phyloP scores from a whole-genome alignment of 2,329 filamentous ascomycete species.

The Talaromyces sp. region DNA sequence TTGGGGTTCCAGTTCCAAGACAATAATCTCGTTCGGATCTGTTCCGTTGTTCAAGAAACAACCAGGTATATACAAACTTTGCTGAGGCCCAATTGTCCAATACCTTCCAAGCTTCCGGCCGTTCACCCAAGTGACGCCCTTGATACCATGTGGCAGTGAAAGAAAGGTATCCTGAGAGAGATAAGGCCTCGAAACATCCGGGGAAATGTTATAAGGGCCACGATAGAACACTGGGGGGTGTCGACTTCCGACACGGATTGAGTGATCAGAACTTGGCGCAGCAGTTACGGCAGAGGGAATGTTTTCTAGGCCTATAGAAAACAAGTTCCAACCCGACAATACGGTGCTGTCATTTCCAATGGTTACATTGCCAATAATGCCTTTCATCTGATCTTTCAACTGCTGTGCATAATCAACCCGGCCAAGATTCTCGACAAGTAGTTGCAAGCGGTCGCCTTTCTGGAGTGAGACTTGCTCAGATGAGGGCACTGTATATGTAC shows the following conservation, averaged over 20 bases:
- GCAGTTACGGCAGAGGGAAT: slow-evolving; percentile 10
- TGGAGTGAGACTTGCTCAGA: slow-evolving; percentile 33
- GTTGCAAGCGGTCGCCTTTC: slow-evolving; percentile 35
- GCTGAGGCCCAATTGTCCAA: slow-evolving; percentile 45
- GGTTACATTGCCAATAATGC: slow-evolving; percentile 39
- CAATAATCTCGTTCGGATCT: slow-evolving; percentile 34
- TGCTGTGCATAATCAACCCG: slow-evolving; percentile 26
- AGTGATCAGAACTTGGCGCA: not conserved
- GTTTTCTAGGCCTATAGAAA: slow-evolving; percentile 30
- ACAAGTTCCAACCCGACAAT: slow-evolving; percentile 36
- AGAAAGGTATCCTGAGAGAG: slow-evolving; percentile 32
- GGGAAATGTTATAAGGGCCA: slow-evolving; percentile 15
- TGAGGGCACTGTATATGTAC: slow-evolving; percentile 35
- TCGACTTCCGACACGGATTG: slow-evolving; percentile 14
- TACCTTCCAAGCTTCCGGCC: slow-evolving; percentile 42
- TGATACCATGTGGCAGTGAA: slow-evolving; percentile 35
- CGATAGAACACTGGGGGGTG: slow-evolving; percentile 1
- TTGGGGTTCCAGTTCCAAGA: slow-evolving; percentile 42
- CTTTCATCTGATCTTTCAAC: slow-evolving; percentile 44
- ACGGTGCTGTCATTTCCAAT: slow-evolving; percentile 23
- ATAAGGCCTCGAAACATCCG: slow-evolving; percentile 6
- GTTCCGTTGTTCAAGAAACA: slow-evolving; percentile 26
- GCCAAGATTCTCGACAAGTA: slow-evolving; percentile 49
- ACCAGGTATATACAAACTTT: slow-evolving; percentile 43
- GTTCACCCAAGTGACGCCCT: slow-evolving; percentile 45